phyloP scores from a whole-genome alignment of 345 rosid species.

The Ceriops decandra region DNA sequence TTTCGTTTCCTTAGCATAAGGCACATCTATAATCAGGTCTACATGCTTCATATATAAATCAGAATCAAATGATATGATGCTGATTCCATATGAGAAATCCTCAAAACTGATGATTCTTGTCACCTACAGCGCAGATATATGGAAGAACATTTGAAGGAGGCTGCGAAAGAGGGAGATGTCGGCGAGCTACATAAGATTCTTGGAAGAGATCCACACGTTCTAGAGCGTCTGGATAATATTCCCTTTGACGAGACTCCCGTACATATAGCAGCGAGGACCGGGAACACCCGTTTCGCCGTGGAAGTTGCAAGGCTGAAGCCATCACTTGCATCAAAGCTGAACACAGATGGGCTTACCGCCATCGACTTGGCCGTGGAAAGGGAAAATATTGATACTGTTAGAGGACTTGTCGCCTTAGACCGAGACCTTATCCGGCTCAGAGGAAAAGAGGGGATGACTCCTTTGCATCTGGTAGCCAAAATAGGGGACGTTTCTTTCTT shows the following conservation, averaged over 20 bases:
- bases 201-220: slow-evolving; percentile 16
- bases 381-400: neutral
- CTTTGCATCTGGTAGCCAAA: slow-evolving; percentile 18
- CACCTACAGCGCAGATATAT: neutral
- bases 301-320: slow-evolving; percentile 23
- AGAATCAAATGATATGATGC: no score
- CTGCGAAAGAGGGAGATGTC: slow-evolving; percentile 20
- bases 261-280: slow-evolving; percentile 26
- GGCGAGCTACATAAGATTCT: slow-evolving; percentile 17
- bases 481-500: slow-evolving; percentile 4
- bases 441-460: slow-evolving; percentile 21
- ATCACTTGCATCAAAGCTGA: slow-evolving; percentile 15
- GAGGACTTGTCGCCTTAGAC: slow-evolving; percentile 11
- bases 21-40: no score
- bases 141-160: slow-evolving; percentile 6
- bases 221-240: slow-evolving; percentile 12
- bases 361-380: slow-evolving; percentile 18
- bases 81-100: no score
- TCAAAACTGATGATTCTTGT: no score
- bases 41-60: no score
- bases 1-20: no score
- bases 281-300: slow-evolving; percentile 25
- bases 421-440: slow-evolving; percentile 16
- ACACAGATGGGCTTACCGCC: slow-evolving; percentile 16
- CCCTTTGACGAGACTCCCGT: slow-evolving; percentile 32